Conservation (phyloP, 2,329 filamentous ascomycete genomes). For the Monilinia laxa region DNA sequence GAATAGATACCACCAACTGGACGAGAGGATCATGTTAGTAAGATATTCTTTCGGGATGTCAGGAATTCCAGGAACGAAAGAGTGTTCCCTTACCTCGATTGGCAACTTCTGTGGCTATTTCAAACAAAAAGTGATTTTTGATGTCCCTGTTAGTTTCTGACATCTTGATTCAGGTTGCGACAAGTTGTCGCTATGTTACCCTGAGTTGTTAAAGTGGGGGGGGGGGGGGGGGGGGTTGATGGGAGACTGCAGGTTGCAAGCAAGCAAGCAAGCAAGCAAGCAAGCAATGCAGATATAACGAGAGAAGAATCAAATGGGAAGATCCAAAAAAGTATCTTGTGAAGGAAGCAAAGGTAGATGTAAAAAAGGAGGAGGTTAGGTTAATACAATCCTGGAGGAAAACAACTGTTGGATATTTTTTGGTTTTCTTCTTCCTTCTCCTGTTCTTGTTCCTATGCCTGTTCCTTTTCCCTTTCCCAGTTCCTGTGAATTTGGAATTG, state of each 20-base stretch:
- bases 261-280: not conserved
- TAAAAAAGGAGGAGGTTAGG: not conserved
- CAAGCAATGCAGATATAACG: no score
- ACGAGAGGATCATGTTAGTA: not conserved
- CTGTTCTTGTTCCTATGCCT: not conserved
- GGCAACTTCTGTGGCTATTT: conserved; percentile 94
- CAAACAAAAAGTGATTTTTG: conserved; percentile 93
- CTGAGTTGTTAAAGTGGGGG: conserved; percentile 4
- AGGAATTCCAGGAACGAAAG: conserved; percentile 21
- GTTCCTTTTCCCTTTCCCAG: not conserved
- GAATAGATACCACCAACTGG: conserved; percentile 97
- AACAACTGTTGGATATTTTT: not conserved
- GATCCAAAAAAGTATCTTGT: conserved; percentile 13
- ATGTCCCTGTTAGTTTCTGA: conserved; percentile 58
- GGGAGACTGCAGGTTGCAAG: conserved; percentile 1
- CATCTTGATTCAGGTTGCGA: conserved; percentile 26
- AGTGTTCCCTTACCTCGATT: conserved; percentile 69
- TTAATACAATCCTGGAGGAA: not conserved
- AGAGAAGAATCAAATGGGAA: not conserved
- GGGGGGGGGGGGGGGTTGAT: not conserved
- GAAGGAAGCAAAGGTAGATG: not conserved
- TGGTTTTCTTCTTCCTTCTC: not conserved
- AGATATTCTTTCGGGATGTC: not conserved
- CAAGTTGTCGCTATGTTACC: conserved; percentile 9
- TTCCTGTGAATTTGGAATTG: not conserved